These are phyloP conservation scores for Venturia asperata DNA, from an alignment of 2,329 filamentous ascomycete species.

Conservation along the genomic window DNA sequence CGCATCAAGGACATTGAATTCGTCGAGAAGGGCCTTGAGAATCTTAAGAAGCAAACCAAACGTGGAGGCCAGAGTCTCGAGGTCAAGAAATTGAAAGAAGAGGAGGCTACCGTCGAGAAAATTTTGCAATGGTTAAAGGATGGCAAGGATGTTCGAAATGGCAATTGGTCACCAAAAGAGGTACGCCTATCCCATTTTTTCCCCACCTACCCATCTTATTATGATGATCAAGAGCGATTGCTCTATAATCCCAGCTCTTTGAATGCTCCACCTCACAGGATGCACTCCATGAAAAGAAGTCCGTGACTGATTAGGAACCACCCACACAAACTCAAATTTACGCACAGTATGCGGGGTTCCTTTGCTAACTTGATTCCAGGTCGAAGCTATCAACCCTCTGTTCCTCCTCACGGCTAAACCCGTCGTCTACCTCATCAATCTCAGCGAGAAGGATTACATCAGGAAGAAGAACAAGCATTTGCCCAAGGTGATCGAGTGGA, in stretches of 20 bases:
- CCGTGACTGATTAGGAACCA: slow-evolving; percentile 55
- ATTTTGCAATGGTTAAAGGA: slow-evolving; percentile 73
- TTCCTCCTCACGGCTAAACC: slow-evolving; percentile 94
- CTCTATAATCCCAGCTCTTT: slow-evolving; percentile 99
- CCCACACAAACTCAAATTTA: slow-evolving; percentile 14
- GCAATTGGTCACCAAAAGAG: slow-evolving; percentile 87
- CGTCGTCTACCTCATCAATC: slow-evolving; percentile 92
- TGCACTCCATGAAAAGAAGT: slow-evolving; percentile 83
- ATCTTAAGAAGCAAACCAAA: slow-evolving; percentile 86
- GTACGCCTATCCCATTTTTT: slow-evolving; percentile 50
- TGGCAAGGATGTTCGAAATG: slow-evolving; percentile 90
- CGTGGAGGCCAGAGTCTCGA: slow-evolving; percentile 92
- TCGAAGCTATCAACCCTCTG: slow-evolving; percentile 95
- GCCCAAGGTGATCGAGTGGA: slow-evolving; percentile 86
- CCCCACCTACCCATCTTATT: slow-evolving; percentile 34
- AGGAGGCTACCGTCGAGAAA: slow-evolving; percentile 89
- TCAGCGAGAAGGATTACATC: slow-evolving; percentile 94
- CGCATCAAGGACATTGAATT: slow-evolving; percentile 99
- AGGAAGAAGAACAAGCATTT: slow-evolving; percentile 99
- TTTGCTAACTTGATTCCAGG: slow-evolving; percentile 47
- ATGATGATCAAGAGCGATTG: slow-evolving; percentile 99
- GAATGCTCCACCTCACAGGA: slow-evolving; percentile 71
- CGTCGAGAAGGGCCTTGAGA: slow-evolving; percentile 88
- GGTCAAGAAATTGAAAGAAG: slow-evolving; percentile 94
- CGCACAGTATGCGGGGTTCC: slow-evolving; percentile 5